These are phyloP conservation scores for Eucalyptus dawsonii DNA, from an alignment of 345 rosid genomes.

Conservation along the genomic window DNA sequence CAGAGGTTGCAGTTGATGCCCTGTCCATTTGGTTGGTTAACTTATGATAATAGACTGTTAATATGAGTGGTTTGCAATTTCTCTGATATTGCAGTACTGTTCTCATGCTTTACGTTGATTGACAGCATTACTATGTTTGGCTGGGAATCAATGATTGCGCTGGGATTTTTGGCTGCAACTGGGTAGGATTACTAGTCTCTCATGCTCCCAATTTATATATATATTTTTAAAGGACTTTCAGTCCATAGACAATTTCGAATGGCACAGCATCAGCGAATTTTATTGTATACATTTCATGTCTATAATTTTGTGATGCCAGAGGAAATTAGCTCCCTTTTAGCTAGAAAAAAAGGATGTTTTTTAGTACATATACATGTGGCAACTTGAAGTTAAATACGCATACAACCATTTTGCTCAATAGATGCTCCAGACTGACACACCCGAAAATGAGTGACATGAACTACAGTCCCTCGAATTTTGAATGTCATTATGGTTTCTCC, in stretches of 20 bases:
- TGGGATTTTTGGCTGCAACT: conserved; percentile 51
- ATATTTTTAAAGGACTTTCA: not conserved
- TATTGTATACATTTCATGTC: not conserved
- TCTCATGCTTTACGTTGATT: not conserved
- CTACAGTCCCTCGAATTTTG: not conserved
- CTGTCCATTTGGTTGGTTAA: conserved; percentile 36
- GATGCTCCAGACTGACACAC: not conserved
- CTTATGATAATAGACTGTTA: not conserved
- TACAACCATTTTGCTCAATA: not conserved
- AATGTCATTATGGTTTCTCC: not conserved
- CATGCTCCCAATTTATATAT: not conserved
- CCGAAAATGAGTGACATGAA: not conserved
- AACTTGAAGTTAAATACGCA: not conserved
- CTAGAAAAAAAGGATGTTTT: not conserved
- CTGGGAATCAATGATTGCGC: conserved; percentile 57
- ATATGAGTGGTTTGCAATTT: not conserved
- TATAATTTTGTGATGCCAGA: not conserved
- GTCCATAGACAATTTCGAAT: not conserved
- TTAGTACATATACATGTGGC: not conserved
- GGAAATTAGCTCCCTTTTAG: not conserved
- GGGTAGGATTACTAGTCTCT: conserved; percentile 21
- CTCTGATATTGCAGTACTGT: not conserved
- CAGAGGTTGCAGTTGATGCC: conserved; percentile 37
- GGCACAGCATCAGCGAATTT: not conserved
- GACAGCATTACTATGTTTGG: conserved; percentile 27